phyloP scores from a whole-genome alignment of 805 yeast genomes.

The Lipomyces yamadae region DNA sequence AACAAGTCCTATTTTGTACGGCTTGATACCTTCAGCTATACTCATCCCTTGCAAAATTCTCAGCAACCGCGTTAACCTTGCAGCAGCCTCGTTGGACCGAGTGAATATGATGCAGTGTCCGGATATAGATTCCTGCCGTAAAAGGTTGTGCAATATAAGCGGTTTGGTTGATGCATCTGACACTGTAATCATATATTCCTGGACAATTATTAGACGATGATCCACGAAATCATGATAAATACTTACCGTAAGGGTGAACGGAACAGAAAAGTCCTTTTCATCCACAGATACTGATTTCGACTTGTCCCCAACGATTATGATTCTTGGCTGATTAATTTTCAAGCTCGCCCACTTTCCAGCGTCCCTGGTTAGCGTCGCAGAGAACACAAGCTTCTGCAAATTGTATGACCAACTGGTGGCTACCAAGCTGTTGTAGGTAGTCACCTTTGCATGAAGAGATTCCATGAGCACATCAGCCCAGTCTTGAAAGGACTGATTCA shows the following conservation, averaged over 20 bases:
- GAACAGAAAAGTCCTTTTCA: constrained; percentile 47
- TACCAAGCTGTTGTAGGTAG: constrained; percentile 3
- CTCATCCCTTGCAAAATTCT: constrained; percentile 48
- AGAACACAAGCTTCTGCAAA: constrained; percentile 71
- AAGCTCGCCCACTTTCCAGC: constrained; percentile 81
- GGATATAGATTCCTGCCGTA: constrained; percentile 47
- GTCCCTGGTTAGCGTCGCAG: constrained; percentile 93
- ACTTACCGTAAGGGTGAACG: constrained; percentile 42
- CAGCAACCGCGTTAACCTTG: constrained; percentile 73
- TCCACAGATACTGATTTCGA: constrained; percentile 20
- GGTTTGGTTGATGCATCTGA: constrained; percentile 63
- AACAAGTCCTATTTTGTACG: constrained; percentile 41
- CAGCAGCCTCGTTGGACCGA: constrained; percentile 81
- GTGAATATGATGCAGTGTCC: constrained; percentile 63
- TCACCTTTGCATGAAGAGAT: constrained; percentile 34
- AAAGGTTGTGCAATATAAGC: constrained; percentile 63
- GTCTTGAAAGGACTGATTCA: constrained; percentile 90
- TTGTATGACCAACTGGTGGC: constrained; percentile 29
- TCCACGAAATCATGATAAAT: not conserved
- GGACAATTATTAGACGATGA: not conserved
- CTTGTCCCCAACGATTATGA: constrained; percentile 69
- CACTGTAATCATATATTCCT: constrained; percentile 46
- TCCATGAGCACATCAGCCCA: constrained; percentile 67
- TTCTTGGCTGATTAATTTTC: constrained; percentile 69
- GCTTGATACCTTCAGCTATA: constrained; percentile 23